Base-by-base conservation (phyloP, 2,329 filamentous ascomycete species). In the Arthroderma uncinatum region DNA sequence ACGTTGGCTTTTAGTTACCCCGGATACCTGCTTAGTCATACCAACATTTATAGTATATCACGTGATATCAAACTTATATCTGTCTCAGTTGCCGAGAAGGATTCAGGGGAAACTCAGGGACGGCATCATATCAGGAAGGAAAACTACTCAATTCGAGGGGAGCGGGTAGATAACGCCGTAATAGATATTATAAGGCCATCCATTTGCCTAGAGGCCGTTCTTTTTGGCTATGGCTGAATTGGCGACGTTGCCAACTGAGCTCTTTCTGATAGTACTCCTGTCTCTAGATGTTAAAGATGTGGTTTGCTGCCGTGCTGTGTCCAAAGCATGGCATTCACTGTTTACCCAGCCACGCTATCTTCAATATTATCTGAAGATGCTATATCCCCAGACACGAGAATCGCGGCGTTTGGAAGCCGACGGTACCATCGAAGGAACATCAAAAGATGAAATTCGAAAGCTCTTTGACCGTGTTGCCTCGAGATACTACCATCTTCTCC, bases 351-450 rank as follows among this genome's bases (percentile, higher is more conserved):
- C 73, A 12, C 69, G 72, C 39, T 70, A 78, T 57, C 76, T 76
- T 54, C 69, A 74, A 57, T 71, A 72, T 36, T 70, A 82, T 16
- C 67, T 84, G 57, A 73, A 74, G 42, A 68, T 68, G 62, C 74
- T 78, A 57, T 84, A 81, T 59, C 78, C 81, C 3, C 71, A 73
- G 28, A 77, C 76, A 30, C 72, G 74, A 39, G 82, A 85, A 67
- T 14, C 37, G 14, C 37, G 16, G 9, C 37, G 4, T 40, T 40
- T 40, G 37, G 16, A 40, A 4, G 12, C 3, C 37, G 37, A 10
- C 37, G 9, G 9, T 10, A 4, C 3, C 16, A 10, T 40, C 37
- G 14, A 4, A 68, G 78, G 40, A 12, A 59, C 53, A 14, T 54
- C 62, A 5, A 54, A 52, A 34, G n/a, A 37, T 3, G 16, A 61